A percentile compares a stretch with the other conserved stretches of the same genome.
Conservation (phyloP, 495 filamentous ascomycete genomes). For the Tuber indicum region DNA sequence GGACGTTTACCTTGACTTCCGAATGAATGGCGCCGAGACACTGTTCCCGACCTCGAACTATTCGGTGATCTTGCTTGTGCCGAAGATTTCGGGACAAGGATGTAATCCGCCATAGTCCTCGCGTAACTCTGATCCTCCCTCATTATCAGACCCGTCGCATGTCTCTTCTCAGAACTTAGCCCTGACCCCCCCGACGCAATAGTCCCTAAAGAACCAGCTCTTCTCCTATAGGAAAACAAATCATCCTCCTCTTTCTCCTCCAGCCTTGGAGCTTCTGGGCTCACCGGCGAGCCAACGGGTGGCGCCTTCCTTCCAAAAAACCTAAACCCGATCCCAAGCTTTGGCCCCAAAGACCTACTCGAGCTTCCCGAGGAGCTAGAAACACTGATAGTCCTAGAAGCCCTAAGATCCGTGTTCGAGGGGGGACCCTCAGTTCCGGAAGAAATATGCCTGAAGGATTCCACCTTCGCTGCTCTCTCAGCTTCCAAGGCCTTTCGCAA, state of each 20-base stretch:
- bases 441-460: not conserved
- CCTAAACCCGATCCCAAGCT: not conserved
- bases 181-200: not conserved
- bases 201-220: not conserved
- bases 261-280: not conserved
- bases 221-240: not conserved
- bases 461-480: constrained; percentile 6
- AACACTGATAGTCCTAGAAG: not conserved
- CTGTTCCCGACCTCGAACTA: constrained; percentile 6
- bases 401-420: not conserved
- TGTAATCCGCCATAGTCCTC: not conserved
- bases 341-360: not conserved
- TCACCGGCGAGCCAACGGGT: not conserved
- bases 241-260: not conserved
- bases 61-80: not conserved
- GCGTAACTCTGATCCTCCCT: not conserved
- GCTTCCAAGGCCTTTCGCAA: constrained; percentile 19
- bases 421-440: not conserved
- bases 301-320: constrained; percentile 1
- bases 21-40: constrained; percentile 35
- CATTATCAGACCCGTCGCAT: not conserved
- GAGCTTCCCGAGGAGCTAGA: not conserved
- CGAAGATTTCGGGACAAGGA: not conserved
- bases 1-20: constrained; percentile 19
- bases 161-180: not conserved